Percentiles rank a stretch among this genome's conserved stretches.
These are phyloP conservation scores for Limtongia smithiae DNA, from an alignment of 805 yeast species.

Conservation along the genomic window DNA sequence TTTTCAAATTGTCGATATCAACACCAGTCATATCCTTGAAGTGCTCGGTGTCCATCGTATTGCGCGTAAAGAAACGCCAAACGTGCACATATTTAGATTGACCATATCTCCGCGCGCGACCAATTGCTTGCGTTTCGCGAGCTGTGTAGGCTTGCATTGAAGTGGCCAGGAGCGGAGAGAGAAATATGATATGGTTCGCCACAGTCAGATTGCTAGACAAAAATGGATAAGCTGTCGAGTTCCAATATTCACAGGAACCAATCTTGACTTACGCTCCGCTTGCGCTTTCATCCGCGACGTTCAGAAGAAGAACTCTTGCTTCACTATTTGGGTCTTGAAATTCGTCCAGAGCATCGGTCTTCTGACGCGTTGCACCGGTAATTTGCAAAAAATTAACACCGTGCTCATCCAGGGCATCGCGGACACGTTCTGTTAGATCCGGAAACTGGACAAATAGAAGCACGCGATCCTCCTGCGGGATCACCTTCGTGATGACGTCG, in stretches of 20 bases:
- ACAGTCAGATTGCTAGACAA: constrained; percentile 12
- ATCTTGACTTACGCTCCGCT: constrained; percentile 13
- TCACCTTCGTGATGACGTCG: background rate
- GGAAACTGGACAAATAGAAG: constrained; percentile 14
- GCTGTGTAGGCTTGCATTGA: constrained; percentile 2
- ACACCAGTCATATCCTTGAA: constrained; percentile 8
- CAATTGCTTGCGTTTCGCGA: constrained; percentile 15
- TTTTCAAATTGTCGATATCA: too few relatives aligned
- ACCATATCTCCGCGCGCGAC: constrained; percentile 13
- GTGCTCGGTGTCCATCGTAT: constrained; percentile 8
- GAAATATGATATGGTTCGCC: constrained; percentile 15
- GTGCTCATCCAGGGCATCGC: background rate
- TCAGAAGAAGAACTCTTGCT: constrained; percentile 6
- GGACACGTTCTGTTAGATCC: constrained; percentile 5
- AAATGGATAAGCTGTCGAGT: background rate
- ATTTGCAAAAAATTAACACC: constrained; percentile 1
- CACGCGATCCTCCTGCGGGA: constrained; percentile 7
- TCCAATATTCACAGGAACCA: background rate
- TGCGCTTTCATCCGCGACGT: constrained; percentile 16
- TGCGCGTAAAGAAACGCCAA: constrained; percentile 15
- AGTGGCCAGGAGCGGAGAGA: constrained; percentile 10
- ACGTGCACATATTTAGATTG: constrained; percentile 7
- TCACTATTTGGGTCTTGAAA: constrained; percentile 2
- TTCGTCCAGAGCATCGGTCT: background rate
- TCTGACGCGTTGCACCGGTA: constrained; percentile 3